A percentile compares a stretch with the other conserved stretches of the same genome.
These are phyloP conservation scores for Lunasporangiospora selenospora DNA, from an alignment of 192 early-diverging fungal genomes.

Conservation along the genomic window DNA sequence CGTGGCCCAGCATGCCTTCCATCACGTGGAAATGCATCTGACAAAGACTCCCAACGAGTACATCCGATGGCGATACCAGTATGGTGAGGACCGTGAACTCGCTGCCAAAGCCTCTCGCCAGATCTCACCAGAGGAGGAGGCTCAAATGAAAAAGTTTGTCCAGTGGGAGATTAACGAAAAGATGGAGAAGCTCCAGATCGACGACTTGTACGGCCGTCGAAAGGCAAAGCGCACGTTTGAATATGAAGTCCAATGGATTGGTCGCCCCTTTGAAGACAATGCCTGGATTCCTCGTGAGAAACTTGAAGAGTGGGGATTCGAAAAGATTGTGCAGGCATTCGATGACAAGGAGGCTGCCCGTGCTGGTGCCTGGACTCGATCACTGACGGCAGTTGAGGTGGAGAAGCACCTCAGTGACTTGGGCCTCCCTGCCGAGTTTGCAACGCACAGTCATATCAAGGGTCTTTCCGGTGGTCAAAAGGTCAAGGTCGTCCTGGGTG, in stretches of 20 bases:
- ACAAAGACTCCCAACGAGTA: slow-evolving; percentile 59
- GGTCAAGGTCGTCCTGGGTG: slow-evolving; percentile 88
- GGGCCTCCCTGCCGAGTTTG: slow-evolving; percentile 79
- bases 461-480: slow-evolving; percentile 84
- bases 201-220: slow-evolving; percentile 67
- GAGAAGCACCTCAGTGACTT: slow-evolving; percentile 79
- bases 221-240: slow-evolving; percentile 72
- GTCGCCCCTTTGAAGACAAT: slow-evolving; percentile 77
- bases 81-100: slow-evolving; percentile 79
- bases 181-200: slow-evolving; percentile 55
- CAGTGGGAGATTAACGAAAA: slow-evolving; percentile 47
- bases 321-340: slow-evolving; percentile 68
- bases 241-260: slow-evolving; percentile 75
- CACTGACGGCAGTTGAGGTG: slow-evolving; percentile 71
- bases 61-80: slow-evolving; percentile 82
- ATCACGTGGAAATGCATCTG: slow-evolving; percentile 83
- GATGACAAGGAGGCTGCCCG: slow-evolving; percentile 68
- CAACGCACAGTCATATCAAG: slow-evolving; percentile 73
- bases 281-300: slow-evolving; percentile 76
- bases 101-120: slow-evolving; percentile 75
- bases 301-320: slow-evolving; percentile 75
- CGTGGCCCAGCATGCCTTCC: slow-evolving; percentile 88
- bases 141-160: slow-evolving; percentile 45
- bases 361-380: slow-evolving; percentile 70
- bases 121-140: slow-evolving; percentile 68